Base-by-base conservation (phyloP, 768 basidiomycete genomes). In the Mycena amicta region DNA sequence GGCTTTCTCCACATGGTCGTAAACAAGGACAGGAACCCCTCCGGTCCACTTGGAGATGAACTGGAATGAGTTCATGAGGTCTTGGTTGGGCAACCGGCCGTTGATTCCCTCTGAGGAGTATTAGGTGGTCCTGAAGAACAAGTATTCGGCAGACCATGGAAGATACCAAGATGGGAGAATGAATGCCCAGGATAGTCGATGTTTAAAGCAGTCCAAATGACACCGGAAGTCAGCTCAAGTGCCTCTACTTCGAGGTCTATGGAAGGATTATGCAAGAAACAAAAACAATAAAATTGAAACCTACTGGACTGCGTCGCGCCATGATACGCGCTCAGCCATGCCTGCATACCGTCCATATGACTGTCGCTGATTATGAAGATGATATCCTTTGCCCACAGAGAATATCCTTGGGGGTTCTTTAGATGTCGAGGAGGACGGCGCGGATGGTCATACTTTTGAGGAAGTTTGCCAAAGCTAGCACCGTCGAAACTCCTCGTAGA, bases 131-230 rank as follows among this genome's bases (percentile, higher is more conserved):
- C n/a, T n/a, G n/a, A n/a, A n/a, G n/a, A n/a, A n/a, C n/a, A n/a
- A n/a, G n/a, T n/a, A n/a, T n/a, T 37, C 33, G 8, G 67, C 87
- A 54, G 18, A 94, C 96, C 96, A 72, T 89, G 92, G 75, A 93
- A 98, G 11, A 98, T 75, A n/a, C 97, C 96, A 2, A 98, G 79
- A 68, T 98, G 93, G 11, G 91, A 93, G 74, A 98, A 96, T 0
- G 95, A 98, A 72, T 99, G 96, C 0, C 94, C 92, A 1, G 95
- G 93, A 71, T 98, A 98, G 70, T 98, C 97, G 41, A 99, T 85
- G 65, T 90, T 91, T 46, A 99, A 74, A 12, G 94, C 94, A 1
- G 92, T 93, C 97, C 97, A 99, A 41, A 99, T 90, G 5, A 95
- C 89, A 3, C 95, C 95, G 2, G 93, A 92, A 1, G 84, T 71